phyloP scores from a whole-genome alignment of 2,329 filamentous ascomycete genomes.

The Botrytis fabae region DNA sequence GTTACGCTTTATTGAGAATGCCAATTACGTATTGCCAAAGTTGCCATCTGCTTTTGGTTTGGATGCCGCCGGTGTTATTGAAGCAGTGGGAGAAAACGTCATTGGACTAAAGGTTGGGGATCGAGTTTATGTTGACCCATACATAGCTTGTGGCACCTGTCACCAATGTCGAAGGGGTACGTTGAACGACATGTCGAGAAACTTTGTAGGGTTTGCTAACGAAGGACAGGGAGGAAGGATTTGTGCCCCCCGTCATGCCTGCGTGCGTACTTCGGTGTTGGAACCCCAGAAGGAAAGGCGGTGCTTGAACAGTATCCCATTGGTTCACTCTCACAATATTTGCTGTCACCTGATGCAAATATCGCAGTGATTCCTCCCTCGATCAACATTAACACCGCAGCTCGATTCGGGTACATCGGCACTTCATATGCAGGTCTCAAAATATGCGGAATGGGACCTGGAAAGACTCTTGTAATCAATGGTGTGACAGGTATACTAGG shows the following conservation, averaged over 20 bases:
- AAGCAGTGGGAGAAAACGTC: constrained; percentile 1
- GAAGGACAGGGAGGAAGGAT: background rate
- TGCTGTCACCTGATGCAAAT: background rate
- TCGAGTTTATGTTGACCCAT: constrained; percentile 1
- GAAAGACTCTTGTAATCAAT: background rate
- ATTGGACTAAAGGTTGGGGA: background rate
- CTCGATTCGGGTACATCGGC: background rate
- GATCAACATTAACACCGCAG: background rate
- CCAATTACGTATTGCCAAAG: background rate
- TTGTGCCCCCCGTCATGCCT: background rate
- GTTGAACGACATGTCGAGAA: background rate
- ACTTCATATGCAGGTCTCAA: background rate
- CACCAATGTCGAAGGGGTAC: background rate
- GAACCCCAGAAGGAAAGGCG: background rate
- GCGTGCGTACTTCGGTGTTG: background rate
- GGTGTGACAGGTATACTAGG: background rate
- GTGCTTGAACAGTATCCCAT: background rate
- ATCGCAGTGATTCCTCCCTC: background rate
- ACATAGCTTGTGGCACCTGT: background rate
- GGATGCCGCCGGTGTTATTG: background rate
- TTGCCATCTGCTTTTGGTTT: background rate
- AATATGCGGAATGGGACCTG: background rate
- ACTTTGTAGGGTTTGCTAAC: background rate
- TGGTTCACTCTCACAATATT: constrained; percentile 2
- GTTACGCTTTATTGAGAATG: constrained; percentile 47